These are phyloP conservation scores for Ambrosia artemisiifolia DNA, from an alignment of 129 eudicot genomes.

Conservation along the genomic window DNA sequence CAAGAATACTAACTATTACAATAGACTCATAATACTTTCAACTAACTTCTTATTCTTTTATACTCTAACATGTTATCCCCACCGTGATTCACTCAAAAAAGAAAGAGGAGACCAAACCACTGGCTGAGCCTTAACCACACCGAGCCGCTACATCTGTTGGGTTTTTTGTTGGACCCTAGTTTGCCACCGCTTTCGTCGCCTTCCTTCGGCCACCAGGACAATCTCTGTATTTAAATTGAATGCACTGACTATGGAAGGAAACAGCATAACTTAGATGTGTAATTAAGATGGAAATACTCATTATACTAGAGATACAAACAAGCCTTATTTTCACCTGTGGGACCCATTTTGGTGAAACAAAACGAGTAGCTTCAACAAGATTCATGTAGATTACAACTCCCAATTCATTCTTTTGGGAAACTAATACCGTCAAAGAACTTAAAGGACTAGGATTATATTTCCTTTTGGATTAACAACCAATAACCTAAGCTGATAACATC, in stretches of 20 bases:
- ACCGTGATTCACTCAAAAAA: too few relatives aligned
- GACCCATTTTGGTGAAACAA: constrained; percentile 96
- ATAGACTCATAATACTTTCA: too few relatives aligned
- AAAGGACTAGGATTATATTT: constrained; percentile 17
- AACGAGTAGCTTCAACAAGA: constrained; percentile 92
- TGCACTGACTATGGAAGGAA: background rate
- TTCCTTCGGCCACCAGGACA: too few relatives aligned
- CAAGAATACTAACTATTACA: too few relatives aligned
- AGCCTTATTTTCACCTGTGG: constrained; percentile 59
- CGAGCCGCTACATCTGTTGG: too few relatives aligned
- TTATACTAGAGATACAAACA: background rate
- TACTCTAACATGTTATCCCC: too few relatives aligned
- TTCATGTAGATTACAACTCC: constrained; percentile 8
- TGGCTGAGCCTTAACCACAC: too few relatives aligned
- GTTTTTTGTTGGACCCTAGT: too few relatives aligned
- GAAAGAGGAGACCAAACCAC: too few relatives aligned
- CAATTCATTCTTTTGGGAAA: constrained; percentile 7
- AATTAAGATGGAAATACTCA: background rate
- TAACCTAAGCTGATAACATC: constrained; percentile 33
- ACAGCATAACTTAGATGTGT: background rate
- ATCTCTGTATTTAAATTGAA: background rate
- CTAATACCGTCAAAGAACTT: constrained; percentile 16
- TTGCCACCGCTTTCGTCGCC: too few relatives aligned
- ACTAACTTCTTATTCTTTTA: too few relatives aligned
- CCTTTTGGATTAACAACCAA: constrained; percentile 19